Base-by-base conservation (phyloP, 805 yeast genomes). In the Ogataea chonburiensis region DNA sequence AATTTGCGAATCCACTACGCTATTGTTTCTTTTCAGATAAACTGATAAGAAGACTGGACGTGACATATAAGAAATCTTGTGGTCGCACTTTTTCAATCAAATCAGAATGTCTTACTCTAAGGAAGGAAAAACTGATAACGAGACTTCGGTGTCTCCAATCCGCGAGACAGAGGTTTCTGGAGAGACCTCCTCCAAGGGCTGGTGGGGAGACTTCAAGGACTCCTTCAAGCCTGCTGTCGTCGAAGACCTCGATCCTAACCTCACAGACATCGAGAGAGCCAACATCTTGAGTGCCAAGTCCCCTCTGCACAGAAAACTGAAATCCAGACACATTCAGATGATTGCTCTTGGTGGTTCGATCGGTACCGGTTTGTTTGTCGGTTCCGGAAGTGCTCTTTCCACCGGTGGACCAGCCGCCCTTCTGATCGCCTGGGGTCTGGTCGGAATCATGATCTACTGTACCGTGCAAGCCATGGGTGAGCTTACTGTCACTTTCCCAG, bases 311-410 rank as follows among this genome's bases (percentile, higher is more conserved):
- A 64, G 82, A 46, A 56, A 68, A 7, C 65, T 81, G 34, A 77
- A 74, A 49, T 71, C 75, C 27, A 70, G 89, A 53, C 91, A 85
- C 56, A 61, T 85, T 47, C 79, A 81, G 42, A 79, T 83, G 86
- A 85, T 85, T 62, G 88, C 93, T 33, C 68, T 85, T 43, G 93
- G 91, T 47, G 89, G 91, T 27, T 73, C 83, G 42, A 84, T 86
- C 48, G 95, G 95, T 50, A 81, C 91, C 7, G 95, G 93, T 53
- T 67, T 86, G 34, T 77, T 86, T 43, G 82, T 86, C 20, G 86
- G 87, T 53, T 73, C 87, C 2, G 85, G 86, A 42, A 60, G 70
- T 12, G 73, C 85, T 3, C 61, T 84, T 34, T 47, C 70, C 13
- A 65, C 70, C 20, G 84, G 86, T 56, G 93, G 93, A 17, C 91